These are phyloP conservation scores for Calonectria pseudoturangicola DNA, from an alignment of 2,329 filamentous ascomycete species.

Conservation along the genomic window DNA sequence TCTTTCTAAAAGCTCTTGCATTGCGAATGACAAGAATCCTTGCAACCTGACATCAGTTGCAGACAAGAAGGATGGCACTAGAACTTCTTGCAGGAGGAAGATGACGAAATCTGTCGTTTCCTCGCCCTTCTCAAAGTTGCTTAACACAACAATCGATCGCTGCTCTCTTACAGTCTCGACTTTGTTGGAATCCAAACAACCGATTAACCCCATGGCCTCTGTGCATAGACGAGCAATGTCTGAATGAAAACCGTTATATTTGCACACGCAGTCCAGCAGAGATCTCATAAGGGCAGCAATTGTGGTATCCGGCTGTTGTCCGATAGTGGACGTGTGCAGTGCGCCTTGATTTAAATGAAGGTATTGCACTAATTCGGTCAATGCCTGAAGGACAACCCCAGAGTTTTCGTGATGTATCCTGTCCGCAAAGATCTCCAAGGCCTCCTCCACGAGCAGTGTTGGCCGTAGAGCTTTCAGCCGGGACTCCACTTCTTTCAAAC, in stretches of 20 bases:
- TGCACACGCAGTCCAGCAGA: conserved; percentile 89
- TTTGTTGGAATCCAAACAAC: conserved; percentile 92
- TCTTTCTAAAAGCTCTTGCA: conserved; percentile 91
- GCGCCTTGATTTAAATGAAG: conserved; percentile 84
- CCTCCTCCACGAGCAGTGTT: conserved; percentile 67
- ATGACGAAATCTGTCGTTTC: conserved; percentile 92
- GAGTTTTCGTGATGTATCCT: conserved; percentile 89
- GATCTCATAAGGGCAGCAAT: conserved; percentile 83
- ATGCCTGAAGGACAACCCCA: conserved; percentile 87
- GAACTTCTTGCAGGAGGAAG: conserved; percentile 88
- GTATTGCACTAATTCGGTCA: conserved; percentile 85
- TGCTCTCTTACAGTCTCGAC: conserved; percentile 87
- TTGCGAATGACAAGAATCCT: conserved; percentile 93
- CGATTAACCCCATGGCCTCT: conserved; percentile 89
- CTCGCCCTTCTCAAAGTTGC: conserved; percentile 86
- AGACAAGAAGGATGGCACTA: conserved; percentile 94
- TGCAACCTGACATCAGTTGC: conserved; percentile 91
- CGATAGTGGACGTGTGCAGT: conserved; percentile 85
- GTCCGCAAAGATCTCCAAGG: conserved; percentile 81
- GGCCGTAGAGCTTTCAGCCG: conserved; percentile 80
- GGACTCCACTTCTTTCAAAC: conserved; percentile 80
- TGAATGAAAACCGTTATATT: conserved; percentile 81
- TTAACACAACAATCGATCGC: conserved; percentile 87
- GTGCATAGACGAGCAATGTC: conserved; percentile 85
- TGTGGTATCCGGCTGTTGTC: conserved; percentile 87